Evolutionary conservation across 179 eudicot species (phyloP), one percentile per base, ranked within the genome.

Genomic region (Corrigiola litoralis): DNA sequence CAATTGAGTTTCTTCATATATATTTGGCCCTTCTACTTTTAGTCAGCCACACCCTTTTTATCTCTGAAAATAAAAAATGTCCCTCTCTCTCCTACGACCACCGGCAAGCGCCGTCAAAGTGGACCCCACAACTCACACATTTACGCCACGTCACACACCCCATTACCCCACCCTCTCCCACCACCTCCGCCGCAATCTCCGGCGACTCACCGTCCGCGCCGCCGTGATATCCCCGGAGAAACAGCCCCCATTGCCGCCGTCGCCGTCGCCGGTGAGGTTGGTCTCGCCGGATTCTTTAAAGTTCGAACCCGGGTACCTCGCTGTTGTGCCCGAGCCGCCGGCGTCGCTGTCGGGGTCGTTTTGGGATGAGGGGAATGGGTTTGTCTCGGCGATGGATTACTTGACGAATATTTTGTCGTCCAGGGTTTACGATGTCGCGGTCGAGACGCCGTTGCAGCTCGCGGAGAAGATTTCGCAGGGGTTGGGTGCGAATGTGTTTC

Each of bases 361-460:
- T 23, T 45, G 14, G 1, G 77, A 21, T 7, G 73, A 41, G 0
- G 53, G 65, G 1, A 78, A 72, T 7, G 66, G 18, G 12, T 68
- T 66, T 27, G 66, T 40, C 67, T 23, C 68, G 2, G 73, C 84
- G 0, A 88, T 85, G 87, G 80, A 78, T 63, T 83, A 83, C 50
- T 57, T 94, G 81, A 86, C 88, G 53, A 82, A 82, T 36, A 88
- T 90, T 6, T 61, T 90, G 74, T 57, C 84, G 41, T 83, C 97
- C 18, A 94, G 72, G 78, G 99, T 90, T 42, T 94, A 90, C 31
- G 99, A 94, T 34, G 84, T 90, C 2, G 96, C 99, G 0, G 37
- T 81, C 0, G 94, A 90, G 55, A 68, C 97, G 57, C 97, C 97
- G 9, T 83, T 94, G 82, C 84, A 90, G 76, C 52, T 80, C 6